Percentiles rank a stretch among this genome's conserved stretches.
Evolutionary conservation across 371 early-diverging fungal genomes (phyloP).

Genomic region (Apophysomyces elegans): DNA sequence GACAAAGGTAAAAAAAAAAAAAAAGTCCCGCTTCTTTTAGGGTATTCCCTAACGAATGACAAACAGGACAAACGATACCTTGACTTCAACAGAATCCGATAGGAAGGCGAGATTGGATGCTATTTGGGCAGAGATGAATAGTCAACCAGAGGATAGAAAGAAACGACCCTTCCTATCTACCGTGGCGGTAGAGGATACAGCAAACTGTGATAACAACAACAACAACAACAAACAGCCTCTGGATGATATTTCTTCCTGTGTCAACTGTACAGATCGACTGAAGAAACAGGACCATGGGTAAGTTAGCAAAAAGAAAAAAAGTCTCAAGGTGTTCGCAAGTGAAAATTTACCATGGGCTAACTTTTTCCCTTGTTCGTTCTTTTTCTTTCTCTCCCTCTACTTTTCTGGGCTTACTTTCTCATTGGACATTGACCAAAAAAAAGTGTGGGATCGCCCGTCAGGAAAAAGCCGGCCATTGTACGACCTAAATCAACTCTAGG

Average conservation of each 20-base stretch:
- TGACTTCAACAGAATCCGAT: slow-evolving; percentile 8
- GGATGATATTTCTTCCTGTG: slow-evolving; percentile 33
- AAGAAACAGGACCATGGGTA: slow-evolving; percentile 4
- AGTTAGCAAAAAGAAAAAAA: neutral
- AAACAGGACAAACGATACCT: neutral
- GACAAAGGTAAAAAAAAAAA: slow-evolving; percentile 10
- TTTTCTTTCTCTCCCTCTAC: too few relatives aligned
- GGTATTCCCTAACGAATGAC: neutral
- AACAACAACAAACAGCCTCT: slow-evolving; percentile 18
- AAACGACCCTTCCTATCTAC: neutral
- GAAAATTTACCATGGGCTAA: neutral
- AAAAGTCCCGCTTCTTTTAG: neutral
- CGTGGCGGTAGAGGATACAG: neutral
- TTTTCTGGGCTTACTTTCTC: neutral
- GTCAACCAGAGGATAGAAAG: slow-evolving; percentile 2
- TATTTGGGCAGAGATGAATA: slow-evolving; percentile 37
- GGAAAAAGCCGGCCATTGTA: slow-evolving; percentile 30
- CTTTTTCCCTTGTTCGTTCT: neutral
- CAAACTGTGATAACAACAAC: neutral
- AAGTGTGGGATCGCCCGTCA: slow-evolving; percentile 8
- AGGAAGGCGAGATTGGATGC: slow-evolving; percentile 27
- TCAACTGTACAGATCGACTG: slow-evolving; percentile 14
- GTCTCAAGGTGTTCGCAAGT: neutral
- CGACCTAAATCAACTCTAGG: slow-evolving; percentile 58
- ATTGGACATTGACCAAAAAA: neutral